Base-by-base conservation (phyloP, 169 alveolate species). In the Plasmodium cynomolgi region DNA sequence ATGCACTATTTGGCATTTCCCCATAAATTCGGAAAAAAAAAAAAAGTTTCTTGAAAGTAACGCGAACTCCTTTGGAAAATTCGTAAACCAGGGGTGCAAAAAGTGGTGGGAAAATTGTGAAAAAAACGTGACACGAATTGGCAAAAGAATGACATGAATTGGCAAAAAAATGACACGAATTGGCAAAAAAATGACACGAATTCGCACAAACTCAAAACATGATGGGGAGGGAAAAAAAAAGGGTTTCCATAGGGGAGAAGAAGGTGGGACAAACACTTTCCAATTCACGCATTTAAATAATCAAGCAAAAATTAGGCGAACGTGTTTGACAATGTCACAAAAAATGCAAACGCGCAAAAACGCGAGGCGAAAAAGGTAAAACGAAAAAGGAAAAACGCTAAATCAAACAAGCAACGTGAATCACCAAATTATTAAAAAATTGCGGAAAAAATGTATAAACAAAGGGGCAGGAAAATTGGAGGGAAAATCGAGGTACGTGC, bases 1-100 rank as follows among this genome's bases (percentile, higher is more conserved):
- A 54, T 71, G 83, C 92, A 84, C 92, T 84, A 39, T 84, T 39
- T 34, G 75, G 92, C 92, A 84, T 72, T 72, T 84, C 44, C 29
- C 72, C 56, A 71, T 58, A 62, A 31, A 71, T 84, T 80, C 29
- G 29, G 17, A 44, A 84, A 73, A 84, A 68, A 73, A 39, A 39
- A 62, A 62, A 20, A 62, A 23, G 75, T 62, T 68, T 8, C 77
- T 26, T 68, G 7, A 68, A 68, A 20, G n/a, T 62, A 26, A 68
- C 41, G 77, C 77, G 39, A 68, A 68, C 37, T 26, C 31, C 47
- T 37, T 71, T 26, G 79, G 68, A 84, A 71, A 71, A 68, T 34
- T 23, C 47, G 15, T 44, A 83, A 29, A 11, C 13, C 73, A 54
- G 71, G 56, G 41, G 34, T 58, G 41, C 71, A 47, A 13, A 34